Percentiles rank a stretch among this genome's conserved stretches.
Evolutionary conservation across 78 protist species (phyloP).

Genomic region (Dictyostelium capitatum): DNA sequence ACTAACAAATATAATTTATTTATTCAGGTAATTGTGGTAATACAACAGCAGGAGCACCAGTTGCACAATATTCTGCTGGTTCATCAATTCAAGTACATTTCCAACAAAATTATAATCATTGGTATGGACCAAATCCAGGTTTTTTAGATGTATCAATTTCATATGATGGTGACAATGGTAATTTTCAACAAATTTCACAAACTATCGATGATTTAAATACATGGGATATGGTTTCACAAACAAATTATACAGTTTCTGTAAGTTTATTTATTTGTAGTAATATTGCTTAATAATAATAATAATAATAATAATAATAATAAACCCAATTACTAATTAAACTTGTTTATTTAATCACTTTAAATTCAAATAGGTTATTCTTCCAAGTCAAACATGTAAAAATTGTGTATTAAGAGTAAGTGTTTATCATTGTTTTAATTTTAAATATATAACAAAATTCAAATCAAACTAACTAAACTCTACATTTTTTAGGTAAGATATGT

Average conservation of each 20-base stretch:
- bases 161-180: constrained; percentile 53
- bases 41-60: constrained; percentile 19
- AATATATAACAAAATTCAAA: too few relatives aligned
- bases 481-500: too few relatives aligned
- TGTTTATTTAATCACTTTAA: too few relatives aligned
- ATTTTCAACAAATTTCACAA: neutral
- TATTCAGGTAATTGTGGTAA: constrained; percentile 62
- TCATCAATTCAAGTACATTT: neutral
- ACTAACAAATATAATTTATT: too few relatives aligned
- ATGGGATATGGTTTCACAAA: constrained; percentile 72
- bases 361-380: neutral
- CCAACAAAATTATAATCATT: constrained; percentile 74
- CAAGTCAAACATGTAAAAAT: constrained; percentile 35
- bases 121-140: constrained; percentile 37
- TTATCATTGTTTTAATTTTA: too few relatives aligned
- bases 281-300: too few relatives aligned
- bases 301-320: neutral
- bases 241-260: constrained; percentile 35
- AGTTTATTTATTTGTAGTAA: neutral
- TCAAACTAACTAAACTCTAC: too few relatives aligned
- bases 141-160: constrained; percentile 65
- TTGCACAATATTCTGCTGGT: neutral
- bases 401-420: constrained; percentile 74
- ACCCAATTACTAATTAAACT: neutral
- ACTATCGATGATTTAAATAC: constrained; percentile 49